Conservation (phyloP, 257 asterid genomes). For the Solanum etuberosum region DNA sequence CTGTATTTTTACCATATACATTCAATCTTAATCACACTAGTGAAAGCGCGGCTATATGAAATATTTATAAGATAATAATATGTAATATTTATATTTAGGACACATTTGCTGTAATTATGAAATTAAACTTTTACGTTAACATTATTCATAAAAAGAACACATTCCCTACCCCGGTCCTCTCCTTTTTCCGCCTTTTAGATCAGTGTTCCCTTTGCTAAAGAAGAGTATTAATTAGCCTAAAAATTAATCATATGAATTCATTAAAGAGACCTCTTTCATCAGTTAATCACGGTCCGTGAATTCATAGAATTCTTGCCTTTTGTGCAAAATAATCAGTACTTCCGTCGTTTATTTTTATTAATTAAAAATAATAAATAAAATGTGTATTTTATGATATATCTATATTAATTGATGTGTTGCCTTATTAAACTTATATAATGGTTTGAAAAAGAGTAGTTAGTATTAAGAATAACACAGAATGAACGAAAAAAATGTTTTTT, state of each 20-base stretch:
- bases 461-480: neutral
- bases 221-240: neutral
- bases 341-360: accelerated
- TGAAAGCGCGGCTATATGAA: too few relatives aligned
- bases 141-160: neutral
- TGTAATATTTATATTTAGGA: too few relatives aligned
- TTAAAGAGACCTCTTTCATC: neutral
- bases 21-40: neutral
- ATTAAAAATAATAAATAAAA: neutral
- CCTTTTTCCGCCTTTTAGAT: neutral
- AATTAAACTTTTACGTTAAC: neutral
- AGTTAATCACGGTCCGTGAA: neutral
- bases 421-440: neutral
- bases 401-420: neutral
- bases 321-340: neutral
- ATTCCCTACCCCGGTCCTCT: neutral
- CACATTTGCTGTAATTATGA: neutral
- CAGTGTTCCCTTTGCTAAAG: neutral
- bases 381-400: neutral
- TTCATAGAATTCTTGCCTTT: neutral
- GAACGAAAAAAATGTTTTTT: neutral
- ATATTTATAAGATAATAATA: too few relatives aligned
- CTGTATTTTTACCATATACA: neutral
- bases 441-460: neutral
- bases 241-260: neutral